Evolutionary conservation across 2,329 filamentous ascomycete genomes (phyloP), one percentile per base, ranked within the genome.

Genomic region (Botrytis deweyae): DNA sequence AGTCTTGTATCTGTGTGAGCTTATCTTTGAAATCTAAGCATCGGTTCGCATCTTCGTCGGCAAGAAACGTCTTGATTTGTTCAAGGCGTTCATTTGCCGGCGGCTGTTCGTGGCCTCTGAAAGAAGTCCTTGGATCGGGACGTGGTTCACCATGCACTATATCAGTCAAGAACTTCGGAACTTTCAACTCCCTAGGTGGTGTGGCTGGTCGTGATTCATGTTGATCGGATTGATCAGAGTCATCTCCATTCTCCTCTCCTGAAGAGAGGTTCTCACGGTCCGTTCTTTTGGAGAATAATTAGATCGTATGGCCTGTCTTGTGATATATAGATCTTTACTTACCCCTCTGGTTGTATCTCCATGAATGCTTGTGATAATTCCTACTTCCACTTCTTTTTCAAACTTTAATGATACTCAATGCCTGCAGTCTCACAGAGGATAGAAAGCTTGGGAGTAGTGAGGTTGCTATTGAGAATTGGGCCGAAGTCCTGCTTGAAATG

Each of bases 11-110:
- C 40, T 81, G 69, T 1, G 10, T 78, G 12, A 83, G 78, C 69
- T 84, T 83, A 18, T 75, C 66, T 2, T 82, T 77, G 82, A 86
- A 88, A 62, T 81, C 76, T 1, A 81, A 63, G 73, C 82, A 83
- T 25, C 84, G 82, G 73, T 85, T 82, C 9, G 80, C 77, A 75
- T 89, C 86, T 75, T 86, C 84, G 44, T 87, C 85, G 5, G 83
- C 78, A 36, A 89, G 84, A 75, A 87, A 89, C 75, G 84, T 84
- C 68, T 78, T 75, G n/a, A 80, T 73, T 55, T 81, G 79, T 58
- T 78, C 46, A 44, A 85, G 79, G 4, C 81, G 81, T 42, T 77
- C 73, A 46, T 79, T 79, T 10, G 82, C 72, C 1, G 81, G 80
- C 38, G 82, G 83, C 72, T 83, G 82, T 1, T 74, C 75, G 70